Evolutionary conservation across 23 red algal genomes (phyloP).

Genomic region (Agarophyton chilense): DNA sequence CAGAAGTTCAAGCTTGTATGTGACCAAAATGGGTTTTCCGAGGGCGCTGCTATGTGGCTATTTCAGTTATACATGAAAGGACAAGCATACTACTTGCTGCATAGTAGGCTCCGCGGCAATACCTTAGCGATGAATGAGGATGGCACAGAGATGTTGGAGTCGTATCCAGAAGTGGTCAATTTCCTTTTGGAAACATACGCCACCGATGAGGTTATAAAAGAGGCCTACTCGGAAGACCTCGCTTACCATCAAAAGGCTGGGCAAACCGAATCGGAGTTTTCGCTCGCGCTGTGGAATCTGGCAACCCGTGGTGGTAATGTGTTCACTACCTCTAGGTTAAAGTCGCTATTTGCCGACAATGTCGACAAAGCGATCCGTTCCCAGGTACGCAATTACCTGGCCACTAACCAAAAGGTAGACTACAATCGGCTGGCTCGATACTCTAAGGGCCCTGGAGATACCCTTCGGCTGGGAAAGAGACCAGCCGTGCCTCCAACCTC

Average conservation of each 20-base stretch:
- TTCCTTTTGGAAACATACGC: neutral
- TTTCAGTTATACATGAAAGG: slow-evolving; percentile 25
- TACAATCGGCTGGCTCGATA: neutral
- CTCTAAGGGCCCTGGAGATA: too few relatives aligned
- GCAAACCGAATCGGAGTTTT: neutral
- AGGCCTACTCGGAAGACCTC: slow-evolving; percentile 5
- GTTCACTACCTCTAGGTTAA: too few relatives aligned
- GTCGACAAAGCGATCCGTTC: too few relatives aligned
- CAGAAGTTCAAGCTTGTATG: slow-evolving; percentile 14
- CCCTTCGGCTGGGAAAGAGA: too few relatives aligned
- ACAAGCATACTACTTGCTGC: neutral
- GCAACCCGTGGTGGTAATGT: neutral
- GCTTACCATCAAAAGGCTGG: neutral
- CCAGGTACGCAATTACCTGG: neutral
- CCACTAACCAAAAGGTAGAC: neutral
- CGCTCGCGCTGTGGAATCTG: neutral
- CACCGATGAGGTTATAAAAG: neutral
- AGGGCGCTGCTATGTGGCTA: neutral
- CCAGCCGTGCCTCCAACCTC: too few relatives aligned
- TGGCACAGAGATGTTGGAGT: too few relatives aligned
- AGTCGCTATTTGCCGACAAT: too few relatives aligned
- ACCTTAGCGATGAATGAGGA: neutral
- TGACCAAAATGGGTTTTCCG: slow-evolving; percentile 24
- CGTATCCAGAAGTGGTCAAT: too few relatives aligned
- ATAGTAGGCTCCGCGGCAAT: neutral